Conservation (phyloP, 1,139 yeast species). For the Magnusiomyces sp. region DNA sequence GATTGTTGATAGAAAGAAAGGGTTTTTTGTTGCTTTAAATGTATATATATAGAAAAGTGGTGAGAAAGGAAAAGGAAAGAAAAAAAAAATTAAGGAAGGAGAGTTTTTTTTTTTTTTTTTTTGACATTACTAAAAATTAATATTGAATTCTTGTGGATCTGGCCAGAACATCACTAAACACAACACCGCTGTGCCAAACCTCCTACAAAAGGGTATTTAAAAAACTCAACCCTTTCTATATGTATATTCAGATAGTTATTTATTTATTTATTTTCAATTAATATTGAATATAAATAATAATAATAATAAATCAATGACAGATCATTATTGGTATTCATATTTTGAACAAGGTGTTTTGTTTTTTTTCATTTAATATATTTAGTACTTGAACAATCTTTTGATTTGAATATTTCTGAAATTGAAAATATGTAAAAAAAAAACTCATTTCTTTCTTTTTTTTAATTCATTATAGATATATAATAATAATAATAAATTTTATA, state of each 20-base stretch:
- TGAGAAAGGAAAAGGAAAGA: neutral
- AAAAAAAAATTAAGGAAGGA: neutral
- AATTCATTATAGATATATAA: neutral
- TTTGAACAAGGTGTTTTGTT: neutral
- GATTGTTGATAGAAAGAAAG: no score
- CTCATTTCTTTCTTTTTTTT: neutral
- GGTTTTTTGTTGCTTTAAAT: no score
- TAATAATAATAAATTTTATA: conserved; percentile 27
- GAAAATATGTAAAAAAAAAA: neutral
- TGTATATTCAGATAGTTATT: neutral
- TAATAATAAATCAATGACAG: neutral
- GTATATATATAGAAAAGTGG: no score
- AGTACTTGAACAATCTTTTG: neutral
- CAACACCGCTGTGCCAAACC: no score
- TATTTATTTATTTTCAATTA: neutral
- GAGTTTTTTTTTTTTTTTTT: neutral
- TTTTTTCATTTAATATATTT: neutral
- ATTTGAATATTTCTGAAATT: neutral
- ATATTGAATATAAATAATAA: neutral
- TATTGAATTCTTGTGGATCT: no score
- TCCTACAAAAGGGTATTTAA: no score
- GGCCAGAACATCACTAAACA: no score
- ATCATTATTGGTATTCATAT: neutral
- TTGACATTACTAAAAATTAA: neutral
- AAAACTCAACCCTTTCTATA: neutral